phyloP scores from a whole-genome alignment of 176 grass and related monocot genomes.

The Elymus sibiricus region DNA sequence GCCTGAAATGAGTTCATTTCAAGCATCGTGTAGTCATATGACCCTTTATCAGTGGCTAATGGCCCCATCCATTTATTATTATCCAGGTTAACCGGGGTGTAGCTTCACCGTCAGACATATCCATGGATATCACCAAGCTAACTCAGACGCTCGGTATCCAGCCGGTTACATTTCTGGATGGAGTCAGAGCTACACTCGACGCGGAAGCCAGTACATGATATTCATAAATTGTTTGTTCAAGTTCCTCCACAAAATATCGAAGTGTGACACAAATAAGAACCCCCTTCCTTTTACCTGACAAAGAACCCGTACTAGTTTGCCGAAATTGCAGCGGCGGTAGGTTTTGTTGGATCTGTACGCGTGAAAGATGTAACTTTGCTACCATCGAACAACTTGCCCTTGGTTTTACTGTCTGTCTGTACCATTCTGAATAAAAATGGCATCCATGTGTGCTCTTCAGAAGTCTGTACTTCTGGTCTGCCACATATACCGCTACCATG shows the following conservation, averaged over 20 bases:
- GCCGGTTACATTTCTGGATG: constrained; percentile 65
- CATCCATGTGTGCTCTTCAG: not conserved
- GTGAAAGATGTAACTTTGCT: constrained; percentile 10
- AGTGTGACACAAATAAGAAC: not conserved
- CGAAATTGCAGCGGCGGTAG: not conserved
- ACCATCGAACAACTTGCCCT: not conserved
- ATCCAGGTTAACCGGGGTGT: constrained; percentile 75
- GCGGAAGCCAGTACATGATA: constrained; percentile 37
- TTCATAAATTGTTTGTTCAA: not conserved
- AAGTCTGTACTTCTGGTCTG: not conserved
- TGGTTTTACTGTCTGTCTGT: not conserved
- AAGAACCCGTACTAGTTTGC: not conserved
- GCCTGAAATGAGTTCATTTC: not conserved
- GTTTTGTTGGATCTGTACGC: not conserved
- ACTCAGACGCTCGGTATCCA: constrained; percentile 57
- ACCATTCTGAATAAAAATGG: constrained; percentile 14
- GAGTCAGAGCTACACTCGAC: constrained; percentile 70
- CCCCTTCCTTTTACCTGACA: not conserved
- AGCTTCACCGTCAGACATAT: constrained; percentile 87
- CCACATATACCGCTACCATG: not conserved
- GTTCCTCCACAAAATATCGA: constrained; percentile 1
- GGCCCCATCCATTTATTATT: not conserved
- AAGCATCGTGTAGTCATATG: not conserved
- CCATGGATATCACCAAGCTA: constrained; percentile 87
- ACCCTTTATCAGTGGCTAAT: constrained; percentile 21